These are phyloP conservation scores for Colletotrichum trifolii DNA, from an alignment of 2,329 filamentous ascomycete genomes.

Conservation along the genomic window DNA sequence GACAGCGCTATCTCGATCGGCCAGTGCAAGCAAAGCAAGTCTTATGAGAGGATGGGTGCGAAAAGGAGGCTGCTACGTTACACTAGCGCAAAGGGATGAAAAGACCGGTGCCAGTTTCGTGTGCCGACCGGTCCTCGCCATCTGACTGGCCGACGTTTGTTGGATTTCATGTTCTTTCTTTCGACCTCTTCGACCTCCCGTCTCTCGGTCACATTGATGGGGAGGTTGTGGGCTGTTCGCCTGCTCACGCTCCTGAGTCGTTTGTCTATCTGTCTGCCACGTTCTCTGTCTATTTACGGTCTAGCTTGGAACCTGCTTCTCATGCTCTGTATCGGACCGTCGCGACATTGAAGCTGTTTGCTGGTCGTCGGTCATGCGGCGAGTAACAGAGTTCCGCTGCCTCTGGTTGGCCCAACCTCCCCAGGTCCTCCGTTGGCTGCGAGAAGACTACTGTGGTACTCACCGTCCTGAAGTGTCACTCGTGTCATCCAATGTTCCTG, in stretches of 20 bases:
- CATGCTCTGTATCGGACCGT: background rate
- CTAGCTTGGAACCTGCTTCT: constrained; percentile 12
- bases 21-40: too few species aligned
- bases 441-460: background rate
- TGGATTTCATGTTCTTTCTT: background rate
- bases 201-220: background rate
- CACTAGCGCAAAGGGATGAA: constrained; percentile 11
- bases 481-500: constrained; percentile 17
- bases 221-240: background rate
- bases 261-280: constrained; percentile 10
- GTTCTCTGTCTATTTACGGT: background rate
- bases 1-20: constrained; percentile 28
- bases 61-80: constrained; percentile 1
- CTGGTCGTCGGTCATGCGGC: too few species aligned
- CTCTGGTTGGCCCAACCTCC: too few species aligned
- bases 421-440: background rate
- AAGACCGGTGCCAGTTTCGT: constrained; percentile 28
- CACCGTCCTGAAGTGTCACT: constrained; percentile 8
- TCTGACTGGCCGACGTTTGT: constrained; percentile 31
- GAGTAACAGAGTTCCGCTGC: too few species aligned
- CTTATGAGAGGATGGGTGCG: background rate
- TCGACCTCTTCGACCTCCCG: background rate
- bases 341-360: background rate
- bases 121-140: constrained; percentile 19
- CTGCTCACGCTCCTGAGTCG: constrained; percentile 2